These are phyloP conservation scores for Nidularia pulvinata DNA, from an alignment of 768 basidiomycete species.

Conservation along the genomic window DNA sequence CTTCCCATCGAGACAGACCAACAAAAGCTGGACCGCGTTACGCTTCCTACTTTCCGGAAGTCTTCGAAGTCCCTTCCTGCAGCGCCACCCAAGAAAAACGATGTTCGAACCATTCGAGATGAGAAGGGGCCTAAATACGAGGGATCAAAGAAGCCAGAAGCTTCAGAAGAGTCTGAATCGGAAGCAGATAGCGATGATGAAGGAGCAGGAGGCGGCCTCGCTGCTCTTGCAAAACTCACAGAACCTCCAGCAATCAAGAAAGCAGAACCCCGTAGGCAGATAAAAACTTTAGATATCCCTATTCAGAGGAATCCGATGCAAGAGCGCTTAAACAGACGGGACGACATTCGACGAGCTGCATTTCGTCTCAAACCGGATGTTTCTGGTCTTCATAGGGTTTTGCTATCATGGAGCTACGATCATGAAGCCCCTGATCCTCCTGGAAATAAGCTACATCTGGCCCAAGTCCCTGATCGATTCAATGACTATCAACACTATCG, in stretches of 20 bases:
- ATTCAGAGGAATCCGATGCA: conserved; percentile 40
- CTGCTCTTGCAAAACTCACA: conserved; percentile 57
- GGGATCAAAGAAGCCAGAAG: too few relatives aligned
- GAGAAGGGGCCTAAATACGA: too few relatives aligned
- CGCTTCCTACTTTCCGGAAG: too few relatives aligned
- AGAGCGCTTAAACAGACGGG: conserved; percentile 52
- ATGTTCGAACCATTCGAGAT: too few relatives aligned
- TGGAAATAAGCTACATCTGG: conserved; percentile 29
- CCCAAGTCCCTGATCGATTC: conserved; percentile 68
- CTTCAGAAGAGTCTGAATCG: conserved; percentile 21
- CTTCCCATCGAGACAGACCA: too few relatives aligned
- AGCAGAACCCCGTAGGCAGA: conserved; percentile 55
- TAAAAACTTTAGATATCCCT: conserved; percentile 62
- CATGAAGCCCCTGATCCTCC: conserved; percentile 67
- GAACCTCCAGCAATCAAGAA: conserved; percentile 62
- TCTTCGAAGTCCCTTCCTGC: too few relatives aligned
- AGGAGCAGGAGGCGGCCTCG: conserved; percentile 41
- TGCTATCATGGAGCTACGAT: conserved; percentile 89
- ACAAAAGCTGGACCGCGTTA: too few relatives aligned
- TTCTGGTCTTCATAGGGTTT: conserved; percentile 68
- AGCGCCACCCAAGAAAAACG: too few relatives aligned
- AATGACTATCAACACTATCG: conserved; percentile 65
- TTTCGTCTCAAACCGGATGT: conserved; percentile 84
- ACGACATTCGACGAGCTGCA: conserved; percentile 60
- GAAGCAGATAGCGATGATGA: conserved; percentile 51